Conservation (phyloP, 1,139 yeast genomes). For the Lodderomyces metapsilosis region DNA sequence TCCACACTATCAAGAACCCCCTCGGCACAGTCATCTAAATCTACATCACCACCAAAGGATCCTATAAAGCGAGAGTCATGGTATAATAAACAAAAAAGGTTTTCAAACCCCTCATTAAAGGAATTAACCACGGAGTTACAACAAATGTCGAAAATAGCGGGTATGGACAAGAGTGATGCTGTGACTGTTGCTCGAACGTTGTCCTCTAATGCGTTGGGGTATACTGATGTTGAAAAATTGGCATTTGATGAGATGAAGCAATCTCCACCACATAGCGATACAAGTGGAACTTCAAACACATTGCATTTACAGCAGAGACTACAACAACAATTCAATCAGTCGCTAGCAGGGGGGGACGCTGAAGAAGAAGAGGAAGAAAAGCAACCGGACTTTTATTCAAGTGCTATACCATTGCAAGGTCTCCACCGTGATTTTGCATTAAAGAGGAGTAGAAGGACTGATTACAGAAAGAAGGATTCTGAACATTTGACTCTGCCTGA, state of each 20-base stretch:
- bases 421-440: conserved; percentile 23
- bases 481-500: conserved; percentile 2
- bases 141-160: conserved; percentile 64
- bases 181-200: conserved; percentile 72
- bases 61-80: conserved; percentile 14
- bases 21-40: conserved; percentile 12
- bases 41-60: conserved; percentile 14
- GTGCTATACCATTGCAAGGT: neutral
- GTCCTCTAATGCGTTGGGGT: conserved; percentile 58
- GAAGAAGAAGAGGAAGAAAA: conserved; percentile 1
- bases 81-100: conserved; percentile 18
- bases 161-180: conserved; percentile 72
- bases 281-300: conserved; percentile 10
- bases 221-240: conserved; percentile 49
- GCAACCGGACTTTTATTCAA: neutral
- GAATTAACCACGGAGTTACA: conserved; percentile 69
- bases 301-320: conserved; percentile 17
- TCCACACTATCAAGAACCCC: conserved; percentile 4
- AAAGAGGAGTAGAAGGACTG: conserved; percentile 41
- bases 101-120: conserved; percentile 57
- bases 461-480: conserved; percentile 31
- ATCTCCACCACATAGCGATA: conserved; percentile 8
- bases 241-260: conserved; percentile 40
- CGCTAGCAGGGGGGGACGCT: conserved; percentile 3
- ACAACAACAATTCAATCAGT: conserved; percentile 17